These are phyloP conservation scores for Bryoglossum gracile DNA, from an alignment of 495 filamentous ascomycete genomes.

Conservation along the genomic window DNA sequence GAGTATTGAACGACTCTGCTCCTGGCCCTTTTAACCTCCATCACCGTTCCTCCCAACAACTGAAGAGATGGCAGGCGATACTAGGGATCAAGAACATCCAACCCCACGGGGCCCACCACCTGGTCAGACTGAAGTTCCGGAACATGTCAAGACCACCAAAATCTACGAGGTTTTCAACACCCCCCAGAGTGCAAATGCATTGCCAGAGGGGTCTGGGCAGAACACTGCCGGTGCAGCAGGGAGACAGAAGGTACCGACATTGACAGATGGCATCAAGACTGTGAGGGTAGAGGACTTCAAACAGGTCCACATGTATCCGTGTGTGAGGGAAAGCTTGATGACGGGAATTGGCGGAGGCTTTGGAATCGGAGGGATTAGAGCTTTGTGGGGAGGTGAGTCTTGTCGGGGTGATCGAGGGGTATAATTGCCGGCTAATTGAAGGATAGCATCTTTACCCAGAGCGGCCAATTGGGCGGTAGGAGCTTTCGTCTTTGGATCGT, in stretches of 20 bases:
- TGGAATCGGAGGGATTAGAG: slow-evolving; percentile 61
- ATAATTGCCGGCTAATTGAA: neutral
- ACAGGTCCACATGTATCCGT: slow-evolving; percentile 71
- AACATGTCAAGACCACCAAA: slow-evolving; percentile 27
- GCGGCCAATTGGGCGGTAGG: slow-evolving; percentile 82
- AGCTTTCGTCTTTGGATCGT: slow-evolving; percentile 55
- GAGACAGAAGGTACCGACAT: slow-evolving; percentile 35
- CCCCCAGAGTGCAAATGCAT: slow-evolving; percentile 23
- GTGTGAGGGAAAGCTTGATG: slow-evolving; percentile 73
- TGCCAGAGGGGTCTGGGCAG: slow-evolving; percentile 24
- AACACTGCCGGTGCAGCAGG: slow-evolving; percentile 35
- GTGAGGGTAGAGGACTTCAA: slow-evolving; percentile 64
- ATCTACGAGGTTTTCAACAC: slow-evolving; percentile 35
- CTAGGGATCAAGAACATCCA: slow-evolving; percentile 26
- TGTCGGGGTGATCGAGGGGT: neutral
- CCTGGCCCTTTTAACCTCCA: too few relatives aligned
- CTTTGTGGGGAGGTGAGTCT: slow-evolving; percentile 60
- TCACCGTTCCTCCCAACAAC: too few relatives aligned
- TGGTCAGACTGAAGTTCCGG: slow-evolving; percentile 29
- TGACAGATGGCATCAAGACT: slow-evolving; percentile 58
- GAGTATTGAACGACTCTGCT: too few relatives aligned
- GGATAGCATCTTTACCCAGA: slow-evolving; percentile 40
- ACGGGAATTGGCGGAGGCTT: slow-evolving; percentile 75
- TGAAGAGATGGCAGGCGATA: slow-evolving; percentile 25
- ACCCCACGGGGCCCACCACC: slow-evolving; percentile 30